These are phyloP conservation scores for Coniochaeta pulveracea DNA, from an alignment of 2,329 filamentous ascomycete species.

Conservation along the genomic window DNA sequence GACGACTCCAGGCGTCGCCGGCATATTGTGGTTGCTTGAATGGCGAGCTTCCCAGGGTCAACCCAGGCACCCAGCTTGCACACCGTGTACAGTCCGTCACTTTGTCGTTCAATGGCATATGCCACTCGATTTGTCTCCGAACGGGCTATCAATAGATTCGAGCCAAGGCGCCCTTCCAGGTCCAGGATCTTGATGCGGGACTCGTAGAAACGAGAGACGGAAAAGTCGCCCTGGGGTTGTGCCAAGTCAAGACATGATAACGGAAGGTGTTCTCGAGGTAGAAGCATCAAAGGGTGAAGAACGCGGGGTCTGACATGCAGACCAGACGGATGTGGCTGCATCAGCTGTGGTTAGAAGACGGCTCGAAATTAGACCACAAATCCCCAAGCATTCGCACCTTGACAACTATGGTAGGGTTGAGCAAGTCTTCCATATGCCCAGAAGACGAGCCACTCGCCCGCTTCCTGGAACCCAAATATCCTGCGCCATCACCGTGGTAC, in stretches of 20 bases:
- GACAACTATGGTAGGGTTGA: constrained; percentile 39
- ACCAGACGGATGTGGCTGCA: constrained; percentile 43
- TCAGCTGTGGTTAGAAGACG: background rate
- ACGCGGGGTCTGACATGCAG: constrained; percentile 40
- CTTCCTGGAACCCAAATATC: constrained; percentile 18
- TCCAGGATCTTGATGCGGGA: constrained; percentile 53
- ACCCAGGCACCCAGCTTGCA: constrained; percentile 61
- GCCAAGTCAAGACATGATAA: constrained; percentile 51
- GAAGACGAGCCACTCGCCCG: constrained; percentile 21
- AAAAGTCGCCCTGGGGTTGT: constrained; percentile 35
- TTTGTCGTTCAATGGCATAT: constrained; percentile 57
- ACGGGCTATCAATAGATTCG: constrained; percentile 49
- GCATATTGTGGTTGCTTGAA: constrained; percentile 35
- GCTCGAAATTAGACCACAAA: background rate
- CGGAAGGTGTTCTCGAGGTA: constrained; percentile 48
- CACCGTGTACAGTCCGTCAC: constrained; percentile 49
- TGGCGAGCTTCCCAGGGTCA: constrained; percentile 40
- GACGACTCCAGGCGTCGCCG: constrained; percentile 16
- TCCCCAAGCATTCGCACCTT: constrained; percentile 26
- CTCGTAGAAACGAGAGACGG: constrained; percentile 45
- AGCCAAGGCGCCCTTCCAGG: constrained; percentile 47
- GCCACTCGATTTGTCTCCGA: constrained; percentile 40
- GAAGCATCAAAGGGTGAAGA: constrained; percentile 49
- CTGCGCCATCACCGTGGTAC: constrained; percentile 13
- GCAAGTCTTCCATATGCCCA: constrained; percentile 36